These are phyloP conservation scores for Trametes punicea DNA, from an alignment of 768 basidiomycete genomes.

Conservation along the genomic window DNA sequence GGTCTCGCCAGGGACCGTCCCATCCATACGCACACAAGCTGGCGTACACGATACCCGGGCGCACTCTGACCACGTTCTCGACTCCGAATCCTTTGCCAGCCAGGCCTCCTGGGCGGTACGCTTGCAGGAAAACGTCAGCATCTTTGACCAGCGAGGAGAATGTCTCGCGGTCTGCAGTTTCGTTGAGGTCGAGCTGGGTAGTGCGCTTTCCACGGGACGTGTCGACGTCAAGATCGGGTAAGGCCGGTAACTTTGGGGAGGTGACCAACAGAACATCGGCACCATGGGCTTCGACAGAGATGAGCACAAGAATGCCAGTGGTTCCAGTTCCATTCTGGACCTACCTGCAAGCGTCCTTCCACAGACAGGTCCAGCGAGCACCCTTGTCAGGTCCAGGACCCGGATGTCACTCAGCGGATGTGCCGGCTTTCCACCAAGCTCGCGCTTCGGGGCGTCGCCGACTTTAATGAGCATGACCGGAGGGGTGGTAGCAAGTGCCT, in stretches of 20 bases:
- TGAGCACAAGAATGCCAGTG: background rate
- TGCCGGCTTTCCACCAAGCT: background rate
- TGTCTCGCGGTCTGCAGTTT: constrained; percentile 28
- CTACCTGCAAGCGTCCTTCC: constrained; percentile 56
- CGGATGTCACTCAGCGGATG: constrained; percentile 48
- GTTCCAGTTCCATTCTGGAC: too few relatives aligned
- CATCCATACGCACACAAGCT: constrained; percentile 55
- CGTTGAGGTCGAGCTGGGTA: constrained; percentile 52
- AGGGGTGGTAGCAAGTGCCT: constrained; percentile 36
- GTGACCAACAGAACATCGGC: constrained; percentile 56
- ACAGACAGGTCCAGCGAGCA: constrained; percentile 55
- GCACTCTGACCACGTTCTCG: constrained; percentile 34
- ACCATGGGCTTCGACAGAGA: constrained; percentile 41
- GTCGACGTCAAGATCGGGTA: constrained; percentile 51
- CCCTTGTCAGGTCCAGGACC: constrained; percentile 57
- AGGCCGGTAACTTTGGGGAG: constrained; percentile 49
- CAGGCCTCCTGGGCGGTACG: constrained; percentile 53
- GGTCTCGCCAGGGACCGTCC: constrained; percentile 53
- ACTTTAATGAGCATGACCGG: constrained; percentile 46
- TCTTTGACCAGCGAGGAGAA: constrained; percentile 38
- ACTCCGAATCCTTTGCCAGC: constrained; percentile 47
- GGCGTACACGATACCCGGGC: constrained; percentile 52
- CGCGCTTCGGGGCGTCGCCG: constrained; percentile 43
- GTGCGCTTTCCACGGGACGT: constrained; percentile 64
- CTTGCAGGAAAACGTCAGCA: constrained; percentile 59